Evolutionary conservation across 345 rosid species (phyloP).

Genomic region (Luvunga scandens): DNA sequence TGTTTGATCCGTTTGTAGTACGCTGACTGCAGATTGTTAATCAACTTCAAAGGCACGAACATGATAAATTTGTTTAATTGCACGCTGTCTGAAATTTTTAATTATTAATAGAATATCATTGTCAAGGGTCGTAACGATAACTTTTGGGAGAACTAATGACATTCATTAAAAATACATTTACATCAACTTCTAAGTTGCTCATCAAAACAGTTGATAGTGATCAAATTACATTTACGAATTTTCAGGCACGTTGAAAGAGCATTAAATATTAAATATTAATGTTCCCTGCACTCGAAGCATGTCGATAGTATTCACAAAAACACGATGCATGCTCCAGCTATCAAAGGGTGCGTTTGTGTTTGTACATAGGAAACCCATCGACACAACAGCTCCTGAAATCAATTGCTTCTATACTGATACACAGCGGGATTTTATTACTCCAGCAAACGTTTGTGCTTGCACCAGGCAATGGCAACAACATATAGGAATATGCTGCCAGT

Average conservation of each 20-base stretch:
- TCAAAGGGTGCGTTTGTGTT: background rate
- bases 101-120: background rate
- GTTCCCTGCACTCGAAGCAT: too few species aligned
- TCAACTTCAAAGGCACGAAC: too few species aligned
- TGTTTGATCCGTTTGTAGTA: background rate
- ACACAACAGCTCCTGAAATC: background rate
- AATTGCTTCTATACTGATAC: background rate
- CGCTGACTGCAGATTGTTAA: background rate
- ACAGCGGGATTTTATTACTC: conserved; percentile 25
- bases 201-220: too few species aligned
- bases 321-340: too few species aligned
- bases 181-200: background rate
- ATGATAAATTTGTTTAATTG: too few species aligned
- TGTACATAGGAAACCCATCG: background rate
- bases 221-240: too few species aligned
- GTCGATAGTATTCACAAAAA: too few species aligned
- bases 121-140: background rate
- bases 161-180: too few species aligned
- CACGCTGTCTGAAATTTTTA: background rate
- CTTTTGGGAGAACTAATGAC: background rate
- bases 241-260: too few species aligned
- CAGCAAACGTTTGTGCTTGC: conserved; percentile 71
- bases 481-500: conserved; percentile 57
- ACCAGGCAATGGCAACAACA: conserved; percentile 78
- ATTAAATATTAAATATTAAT: too few species aligned